phyloP scores from a whole-genome alignment of 352 stramenopile genomes.

The Pythium monospermum region DNA sequence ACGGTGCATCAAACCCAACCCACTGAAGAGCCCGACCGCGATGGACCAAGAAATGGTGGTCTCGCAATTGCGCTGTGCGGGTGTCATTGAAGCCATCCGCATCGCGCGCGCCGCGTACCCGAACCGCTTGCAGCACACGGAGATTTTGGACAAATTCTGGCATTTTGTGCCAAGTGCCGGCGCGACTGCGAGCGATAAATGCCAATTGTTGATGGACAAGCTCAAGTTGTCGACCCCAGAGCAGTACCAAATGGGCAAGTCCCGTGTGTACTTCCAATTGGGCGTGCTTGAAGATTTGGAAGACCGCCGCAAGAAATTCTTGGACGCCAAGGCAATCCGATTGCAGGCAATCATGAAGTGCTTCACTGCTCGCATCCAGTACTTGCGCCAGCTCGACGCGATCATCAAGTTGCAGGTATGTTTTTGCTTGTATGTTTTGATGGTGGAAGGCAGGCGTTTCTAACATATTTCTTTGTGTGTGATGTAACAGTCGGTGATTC shows the following conservation, averaged over 20 bases:
- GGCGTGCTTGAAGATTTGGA: conserved; percentile 83
- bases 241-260: conserved; percentile 85
- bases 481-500: conserved; percentile 67
- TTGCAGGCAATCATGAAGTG: conserved; percentile 77
- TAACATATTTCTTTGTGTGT: neutral
- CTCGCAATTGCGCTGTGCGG: conserved; percentile 96
- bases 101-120: conserved; percentile 98
- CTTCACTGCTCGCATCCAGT: conserved; percentile 73
- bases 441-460: neutral
- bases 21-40: conserved; percentile 88
- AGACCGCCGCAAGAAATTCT: conserved; percentile 79
- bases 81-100: conserved; percentile 98
- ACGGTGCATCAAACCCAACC: conserved; percentile 99
- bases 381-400: conserved; percentile 62
- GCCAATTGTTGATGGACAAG: conserved; percentile 75
- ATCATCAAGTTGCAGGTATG: conserved; percentile 77
- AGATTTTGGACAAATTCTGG: conserved; percentile 82
- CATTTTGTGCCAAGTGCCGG: conserved; percentile 67
- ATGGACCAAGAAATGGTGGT: conserved; percentile 94
- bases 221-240: conserved; percentile 62
- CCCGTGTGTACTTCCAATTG: conserved; percentile 84
- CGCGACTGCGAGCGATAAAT: conserved; percentile 55
- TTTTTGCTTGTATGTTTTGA: neutral
- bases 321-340: conserved; percentile 75
- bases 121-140: conserved; percentile 91